These are phyloP conservation scores for Aspergillus sclerotialis DNA, from an alignment of 2,329 filamentous ascomycete species.

Conservation along the genomic window DNA sequence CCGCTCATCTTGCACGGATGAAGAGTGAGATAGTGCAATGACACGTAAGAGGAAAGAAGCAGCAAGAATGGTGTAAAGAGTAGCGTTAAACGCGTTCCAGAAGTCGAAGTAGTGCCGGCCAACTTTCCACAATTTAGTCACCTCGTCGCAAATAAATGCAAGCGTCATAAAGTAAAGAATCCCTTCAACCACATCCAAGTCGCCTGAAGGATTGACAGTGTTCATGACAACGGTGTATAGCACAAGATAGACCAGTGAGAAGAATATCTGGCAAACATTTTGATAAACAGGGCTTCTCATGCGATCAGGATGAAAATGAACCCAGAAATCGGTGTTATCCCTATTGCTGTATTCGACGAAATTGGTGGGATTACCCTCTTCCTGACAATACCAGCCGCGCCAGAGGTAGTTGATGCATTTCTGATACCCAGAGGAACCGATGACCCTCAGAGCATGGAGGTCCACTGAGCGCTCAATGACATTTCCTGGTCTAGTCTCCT, in stretches of 20 bases:
- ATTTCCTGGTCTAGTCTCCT: slow-evolving; percentile 69
- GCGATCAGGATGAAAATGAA: slow-evolving; percentile 85
- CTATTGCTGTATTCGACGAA: slow-evolving; percentile 85
- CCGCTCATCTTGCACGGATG: slow-evolving; percentile 39
- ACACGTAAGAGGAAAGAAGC: slow-evolving; percentile 74
- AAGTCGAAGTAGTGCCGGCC: slow-evolving; percentile 87
- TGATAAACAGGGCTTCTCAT: slow-evolving; percentile 92
- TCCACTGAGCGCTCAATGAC: slow-evolving; percentile 92
- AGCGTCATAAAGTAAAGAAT: slow-evolving; percentile 86
- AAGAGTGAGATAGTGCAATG: slow-evolving; percentile 62
- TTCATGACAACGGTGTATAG: slow-evolving; percentile 91
- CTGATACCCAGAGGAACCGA: slow-evolving; percentile 89
- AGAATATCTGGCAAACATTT: slow-evolving; percentile 77
- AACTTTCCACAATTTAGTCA: slow-evolving; percentile 87
- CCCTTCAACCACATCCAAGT: slow-evolving; percentile 76
- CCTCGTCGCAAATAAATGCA: slow-evolving; percentile 83
- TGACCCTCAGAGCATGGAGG: slow-evolving; percentile 78
- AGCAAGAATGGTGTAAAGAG: slow-evolving; percentile 71
- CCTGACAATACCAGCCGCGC: slow-evolving; percentile 94
- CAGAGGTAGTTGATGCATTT: slow-evolving; percentile 91
- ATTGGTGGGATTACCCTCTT: slow-evolving; percentile 79
- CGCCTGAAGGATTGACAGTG: slow-evolving; percentile 78
- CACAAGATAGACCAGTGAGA: slow-evolving; percentile 74
- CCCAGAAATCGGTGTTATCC: slow-evolving; percentile 67
- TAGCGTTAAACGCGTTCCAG: slow-evolving; percentile 91